Evolutionary conservation across 1,139 yeast genomes (phyloP), one percentile per base, ranked within the genome.

Genomic region (Magnusiomyces tetraspermus): DNA sequence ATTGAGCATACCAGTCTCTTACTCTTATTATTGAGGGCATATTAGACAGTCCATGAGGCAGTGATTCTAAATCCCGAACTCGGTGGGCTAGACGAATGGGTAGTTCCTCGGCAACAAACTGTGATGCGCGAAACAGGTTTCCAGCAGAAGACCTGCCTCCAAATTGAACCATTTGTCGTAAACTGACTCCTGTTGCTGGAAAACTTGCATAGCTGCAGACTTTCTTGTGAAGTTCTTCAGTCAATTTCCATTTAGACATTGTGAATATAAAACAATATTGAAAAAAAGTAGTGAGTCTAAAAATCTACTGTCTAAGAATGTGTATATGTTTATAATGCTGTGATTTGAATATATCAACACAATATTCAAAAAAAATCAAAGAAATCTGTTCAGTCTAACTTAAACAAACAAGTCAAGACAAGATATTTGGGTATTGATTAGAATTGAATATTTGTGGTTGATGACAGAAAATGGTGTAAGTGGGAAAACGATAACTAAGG

Each of bases 121-220:
- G 87, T 15, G 92, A 84, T 1, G 95, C 96, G 51, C 87, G 76
- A 65, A 85, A 88, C 47, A 88, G 73, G 10, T 87, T 80, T 1
- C 94, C 95, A 17, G 85, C 87, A 30, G 79, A 76, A 2, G 95
- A 92, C 49, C 76, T 73, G 11, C 83, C 81, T 2, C 96, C 96
- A 70, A 87, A 86, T 66, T 85, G 92, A 17, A 88, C 96, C 96
- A 88, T 87, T 66, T 86, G 96, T 55, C 89, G 75, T 56, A 88
- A 71, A 2, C 90, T 83, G 4, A 88, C 87, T 1, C 95, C 89
- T 1, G 95, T 86, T 55, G 92, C 95, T 26, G 88, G 85, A 60
- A 81, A 77, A 53, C 77, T 75, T 2, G 96, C 92, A 72, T 82
- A 85, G 57, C 72, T 74, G 52, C 68, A 58, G 56, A 73, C 69